These are phyloP conservation scores for Aspergillus flavus DNA, from an alignment of 2,329 filamentous ascomycete species.

Conservation along the genomic window DNA sequence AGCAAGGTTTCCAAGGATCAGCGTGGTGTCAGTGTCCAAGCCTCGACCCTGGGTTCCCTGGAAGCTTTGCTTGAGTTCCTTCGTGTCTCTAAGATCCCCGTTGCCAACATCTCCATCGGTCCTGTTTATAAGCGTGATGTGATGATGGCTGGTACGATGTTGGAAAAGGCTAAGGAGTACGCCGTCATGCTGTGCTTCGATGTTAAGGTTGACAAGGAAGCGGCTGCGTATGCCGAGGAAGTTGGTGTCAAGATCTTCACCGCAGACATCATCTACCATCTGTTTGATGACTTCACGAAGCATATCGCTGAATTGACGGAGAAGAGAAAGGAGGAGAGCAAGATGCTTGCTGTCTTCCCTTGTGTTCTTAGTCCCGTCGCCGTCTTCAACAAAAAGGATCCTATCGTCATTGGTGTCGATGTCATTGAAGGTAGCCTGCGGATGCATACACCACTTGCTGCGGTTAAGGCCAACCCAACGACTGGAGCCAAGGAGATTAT, in stretches of 20 bases:
- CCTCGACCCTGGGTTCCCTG: conserved; percentile 93
- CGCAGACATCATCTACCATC: conserved; percentile 97
- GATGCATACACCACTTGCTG: conserved; percentile 86
- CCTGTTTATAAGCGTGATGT: conserved; percentile 98
- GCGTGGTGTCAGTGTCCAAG: conserved; percentile 94
- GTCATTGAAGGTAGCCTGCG: conserved; percentile 86
- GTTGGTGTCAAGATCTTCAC: conserved; percentile 97
- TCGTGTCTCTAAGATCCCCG: conserved; percentile 93
- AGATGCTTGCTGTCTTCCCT: conserved; percentile 94
- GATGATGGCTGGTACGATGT: conserved; percentile 89
- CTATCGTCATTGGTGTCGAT: conserved; percentile 94
- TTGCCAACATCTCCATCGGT: conserved; percentile 95
- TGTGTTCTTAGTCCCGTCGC: conserved; percentile 87
- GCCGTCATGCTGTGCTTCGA: conserved; percentile 99
- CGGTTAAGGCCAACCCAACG: conserved; percentile 76
- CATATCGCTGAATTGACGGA: conserved; percentile 87
- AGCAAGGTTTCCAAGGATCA: conserved; percentile 89
- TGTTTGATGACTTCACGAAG: conserved; percentile 94
- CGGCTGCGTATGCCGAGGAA: conserved; percentile 85
- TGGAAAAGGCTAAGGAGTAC: conserved; percentile 91
- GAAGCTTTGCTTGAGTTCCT: conserved; percentile 97
- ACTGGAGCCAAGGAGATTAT: conserved; percentile 85
- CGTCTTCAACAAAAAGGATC: conserved; percentile 97
- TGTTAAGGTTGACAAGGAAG: conserved; percentile 98
- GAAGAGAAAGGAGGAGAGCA: conserved; percentile 94